Percentiles rank a stretch among this genome's conserved stretches.
Conservation (phyloP, 1,284 basidiomycete genomes). For the Ceraceosorus bombacis region DNA sequence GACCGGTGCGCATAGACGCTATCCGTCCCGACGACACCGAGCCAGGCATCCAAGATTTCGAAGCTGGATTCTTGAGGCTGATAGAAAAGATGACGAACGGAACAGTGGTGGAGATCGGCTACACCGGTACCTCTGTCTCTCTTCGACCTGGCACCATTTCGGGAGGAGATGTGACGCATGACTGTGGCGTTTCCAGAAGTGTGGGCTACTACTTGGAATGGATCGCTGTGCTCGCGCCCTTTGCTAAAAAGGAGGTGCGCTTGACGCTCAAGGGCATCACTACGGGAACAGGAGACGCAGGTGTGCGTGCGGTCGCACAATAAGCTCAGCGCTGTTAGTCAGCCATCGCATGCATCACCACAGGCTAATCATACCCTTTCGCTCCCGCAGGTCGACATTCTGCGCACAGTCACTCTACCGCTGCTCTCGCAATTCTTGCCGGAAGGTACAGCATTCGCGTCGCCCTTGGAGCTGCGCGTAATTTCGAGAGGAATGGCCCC, state of each 20-base stretch:
- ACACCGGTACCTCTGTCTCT: constrained; percentile 60
- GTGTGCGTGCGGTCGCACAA: constrained; percentile 54
- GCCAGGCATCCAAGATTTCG: constrained; percentile 88
- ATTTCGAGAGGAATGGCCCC: constrained; percentile 87
- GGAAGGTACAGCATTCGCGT: constrained; percentile 21
- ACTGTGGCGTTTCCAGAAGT: constrained; percentile 75
- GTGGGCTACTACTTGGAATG: constrained; percentile 93
- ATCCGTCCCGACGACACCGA: constrained; percentile 87
- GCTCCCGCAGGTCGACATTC: constrained; percentile 64
- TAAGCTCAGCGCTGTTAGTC: no score
- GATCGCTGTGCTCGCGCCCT: constrained; percentile 80
- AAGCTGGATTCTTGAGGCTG: constrained; percentile 80
- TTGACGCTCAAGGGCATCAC: constrained; percentile 82
- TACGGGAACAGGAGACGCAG: constrained; percentile 56
- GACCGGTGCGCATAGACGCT: constrained; percentile 74
- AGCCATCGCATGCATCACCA: no score
- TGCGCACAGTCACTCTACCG: constrained; percentile 85
- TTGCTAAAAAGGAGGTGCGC: constrained; percentile 78
- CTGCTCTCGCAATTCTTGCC: constrained; percentile 71
- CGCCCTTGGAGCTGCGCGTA: constrained; percentile 58
- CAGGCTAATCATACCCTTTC: constrained; percentile 52
- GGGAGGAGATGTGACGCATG: constrained; percentile 74
- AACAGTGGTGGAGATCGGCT: constrained; percentile 87
- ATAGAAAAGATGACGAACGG: constrained; percentile 93
- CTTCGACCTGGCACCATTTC: constrained; percentile 85